Evolutionary conservation across 768 basidiomycete genomes (phyloP).

Genomic region (Clathrus columnatus): DNA sequence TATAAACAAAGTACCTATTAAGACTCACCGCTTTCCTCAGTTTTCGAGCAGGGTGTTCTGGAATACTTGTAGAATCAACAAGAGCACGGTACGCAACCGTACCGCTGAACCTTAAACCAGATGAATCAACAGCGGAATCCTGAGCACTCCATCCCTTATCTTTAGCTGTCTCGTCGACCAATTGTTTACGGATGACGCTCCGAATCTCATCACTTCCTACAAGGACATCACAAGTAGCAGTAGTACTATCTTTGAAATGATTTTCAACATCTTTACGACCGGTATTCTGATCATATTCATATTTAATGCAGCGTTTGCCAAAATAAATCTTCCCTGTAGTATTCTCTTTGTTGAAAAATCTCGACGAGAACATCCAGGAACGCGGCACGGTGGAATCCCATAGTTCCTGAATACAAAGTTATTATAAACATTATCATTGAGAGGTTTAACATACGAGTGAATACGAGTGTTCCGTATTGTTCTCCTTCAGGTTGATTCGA

Average conservation of each 20-base stretch:
- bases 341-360: slow-evolving; percentile 18
- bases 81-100: slow-evolving; percentile 37
- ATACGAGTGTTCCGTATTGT: neutral
- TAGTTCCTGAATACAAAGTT: neutral
- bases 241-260: slow-evolving; percentile 33
- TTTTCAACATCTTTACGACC: neutral
- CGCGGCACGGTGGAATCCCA: slow-evolving; percentile 39
- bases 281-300: slow-evolving; percentile 7
- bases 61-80: slow-evolving; percentile 39
- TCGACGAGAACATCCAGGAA: slow-evolving; percentile 37
- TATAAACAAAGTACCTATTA: neutral
- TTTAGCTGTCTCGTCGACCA: slow-evolving; percentile 18
- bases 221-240: slow-evolving; percentile 22
- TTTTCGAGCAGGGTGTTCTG: slow-evolving; percentile 1
- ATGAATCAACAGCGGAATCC: slow-evolving; percentile 33
- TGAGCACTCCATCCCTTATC: slow-evolving; percentile 21
- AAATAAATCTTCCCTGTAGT: neutral
- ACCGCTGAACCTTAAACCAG: slow-evolving; percentile 45
- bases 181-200: slow-evolving; percentile 25
- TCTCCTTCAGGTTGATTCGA: slow-evolving; percentile 34
- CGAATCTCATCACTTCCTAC: slow-evolving; percentile 26
- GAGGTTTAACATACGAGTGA: neutral
- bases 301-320: slow-evolving; percentile 15
- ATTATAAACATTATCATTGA: neutral
- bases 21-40: slow-evolving; percentile 1